Percentiles rank a stretch among this genome's conserved stretches.
Conservation (phyloP, 192 early-diverging fungal species). For the Coemansia sp. region DNA sequence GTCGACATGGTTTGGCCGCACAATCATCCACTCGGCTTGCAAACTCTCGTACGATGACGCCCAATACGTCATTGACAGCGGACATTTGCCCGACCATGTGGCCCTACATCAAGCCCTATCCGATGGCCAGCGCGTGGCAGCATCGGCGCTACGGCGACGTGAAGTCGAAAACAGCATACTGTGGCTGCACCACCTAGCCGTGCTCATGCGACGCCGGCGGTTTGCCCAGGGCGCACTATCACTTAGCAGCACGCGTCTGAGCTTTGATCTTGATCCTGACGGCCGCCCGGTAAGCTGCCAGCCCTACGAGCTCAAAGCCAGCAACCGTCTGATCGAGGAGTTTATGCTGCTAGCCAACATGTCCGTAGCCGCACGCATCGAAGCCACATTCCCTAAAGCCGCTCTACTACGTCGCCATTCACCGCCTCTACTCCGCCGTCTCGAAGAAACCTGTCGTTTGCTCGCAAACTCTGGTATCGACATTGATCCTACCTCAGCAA, state of each 20-base stretch:
- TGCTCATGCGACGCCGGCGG: slow-evolving; percentile 55
- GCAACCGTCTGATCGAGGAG: slow-evolving; percentile 95
- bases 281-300: slow-evolving; percentile 80
- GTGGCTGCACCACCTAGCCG: slow-evolving; percentile 54
- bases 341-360: slow-evolving; percentile 90
- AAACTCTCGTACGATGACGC: slow-evolving; percentile 96
- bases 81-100: slow-evolving; percentile 1
- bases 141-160: slow-evolving; percentile 9
- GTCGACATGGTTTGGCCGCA: slow-evolving; percentile 82
- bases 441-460: slow-evolving; percentile 24
- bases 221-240: slow-evolving; percentile 85
- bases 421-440: slow-evolving; percentile 45
- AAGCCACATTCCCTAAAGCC: slow-evolving; percentile 66
- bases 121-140: slow-evolving; percentile 8
- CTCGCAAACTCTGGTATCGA: slow-evolving; percentile 57
- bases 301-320: slow-evolving; percentile 58
- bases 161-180: slow-evolving; percentile 54
- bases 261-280: slow-evolving; percentile 86
- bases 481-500: slow-evolving; percentile 54
- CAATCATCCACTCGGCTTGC: slow-evolving; percentile 84
- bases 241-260: slow-evolving; percentile 85
- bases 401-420: slow-evolving; percentile 77
- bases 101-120: slow-evolving; percentile 13
- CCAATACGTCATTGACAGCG: slow-evolving; percentile 69
- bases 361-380: slow-evolving; percentile 85